phyloP scores from a whole-genome alignment of 306 rosid species.

The Prunus armeniaca region DNA sequence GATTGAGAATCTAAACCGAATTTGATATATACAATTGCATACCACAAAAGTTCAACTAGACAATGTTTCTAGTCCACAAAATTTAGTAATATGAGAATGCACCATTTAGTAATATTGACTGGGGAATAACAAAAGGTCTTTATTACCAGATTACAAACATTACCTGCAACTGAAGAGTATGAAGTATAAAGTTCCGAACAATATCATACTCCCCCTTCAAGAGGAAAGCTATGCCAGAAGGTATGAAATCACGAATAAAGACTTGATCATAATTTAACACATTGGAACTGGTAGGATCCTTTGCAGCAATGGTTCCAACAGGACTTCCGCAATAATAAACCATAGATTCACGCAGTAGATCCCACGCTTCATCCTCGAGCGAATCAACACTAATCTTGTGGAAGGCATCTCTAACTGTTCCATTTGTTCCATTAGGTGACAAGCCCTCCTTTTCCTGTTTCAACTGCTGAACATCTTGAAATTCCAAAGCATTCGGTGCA shows the following conservation, averaged over 20 bases:
- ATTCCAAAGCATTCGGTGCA: constrained; percentile 34
- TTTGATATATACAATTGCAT: not conserved
- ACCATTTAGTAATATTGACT: not conserved
- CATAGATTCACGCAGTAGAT: constrained; percentile 63
- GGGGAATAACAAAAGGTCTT: constrained; percentile 2
- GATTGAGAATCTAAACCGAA: not conserved
- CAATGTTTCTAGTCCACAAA: not conserved
- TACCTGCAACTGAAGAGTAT: constrained; percentile 94
- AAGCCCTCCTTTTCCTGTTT: constrained; percentile 46
- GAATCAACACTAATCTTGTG: constrained; percentile 34
- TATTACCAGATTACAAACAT: constrained; percentile 11
- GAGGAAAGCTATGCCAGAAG: constrained; percentile 84
- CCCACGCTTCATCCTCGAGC: constrained; percentile 85
- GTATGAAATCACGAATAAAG: constrained; percentile 87
- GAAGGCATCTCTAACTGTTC: constrained; percentile 35
- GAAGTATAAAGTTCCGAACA: constrained; percentile 80
- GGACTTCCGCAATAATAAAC: constrained; percentile 77
- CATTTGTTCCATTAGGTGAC: constrained; percentile 45
- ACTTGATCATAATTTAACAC: constrained; percentile 83
- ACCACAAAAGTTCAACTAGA: not conserved
- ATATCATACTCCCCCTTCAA: constrained; percentile 85
- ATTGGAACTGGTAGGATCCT: constrained; percentile 64
- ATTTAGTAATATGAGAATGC: not conserved
- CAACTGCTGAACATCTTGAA: constrained; percentile 52
- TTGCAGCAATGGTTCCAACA: constrained; percentile 83